phyloP scores from a whole-genome alignment of 176 grass and related monocot genomes.

The Metroxylon sagu region DNA sequence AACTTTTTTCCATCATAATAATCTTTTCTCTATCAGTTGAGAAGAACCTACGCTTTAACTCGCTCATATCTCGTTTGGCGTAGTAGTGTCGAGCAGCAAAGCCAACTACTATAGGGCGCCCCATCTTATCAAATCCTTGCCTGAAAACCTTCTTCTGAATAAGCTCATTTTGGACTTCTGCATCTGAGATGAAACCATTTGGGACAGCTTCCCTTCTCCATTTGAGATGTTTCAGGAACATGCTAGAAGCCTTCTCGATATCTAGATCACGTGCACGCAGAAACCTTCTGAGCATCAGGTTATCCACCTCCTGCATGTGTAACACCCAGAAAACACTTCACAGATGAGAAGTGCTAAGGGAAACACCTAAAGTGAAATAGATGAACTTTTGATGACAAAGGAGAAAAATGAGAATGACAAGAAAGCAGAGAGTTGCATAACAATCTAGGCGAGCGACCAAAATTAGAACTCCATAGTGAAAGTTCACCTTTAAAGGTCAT shows the following conservation, averaged over 20 bases:
- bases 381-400: too few species aligned
- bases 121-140: conserved; percentile 53
- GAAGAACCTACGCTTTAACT: conserved; percentile 47
- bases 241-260: conserved; percentile 41
- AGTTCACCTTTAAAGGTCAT: too few species aligned
- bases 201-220: conserved; percentile 57
- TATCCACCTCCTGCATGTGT: conserved; percentile 46
- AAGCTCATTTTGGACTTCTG: conserved; percentile 37
- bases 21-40: too few species aligned
- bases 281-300: conserved; percentile 68
- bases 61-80: conserved; percentile 46
- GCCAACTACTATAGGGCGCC: conserved; percentile 40
- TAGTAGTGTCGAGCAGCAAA: conserved; percentile 52
- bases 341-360: too few species aligned
- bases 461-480: too few species aligned
- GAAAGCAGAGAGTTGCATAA: too few species aligned
- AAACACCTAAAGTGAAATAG: too few species aligned
- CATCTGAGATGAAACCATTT: conserved; percentile 49
- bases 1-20: too few species aligned
- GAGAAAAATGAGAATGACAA: too few species aligned
- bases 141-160: conserved; percentile 42
- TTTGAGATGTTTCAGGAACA: conserved; percentile 55
- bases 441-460: too few species aligned
- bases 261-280: conserved; percentile 58
- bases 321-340: too few species aligned